A percentile compares a stretch with the other conserved stretches of the same genome.
Conservation (phyloP, 371 early-diverging fungal genomes). For the Mortierella sp. region DNA sequence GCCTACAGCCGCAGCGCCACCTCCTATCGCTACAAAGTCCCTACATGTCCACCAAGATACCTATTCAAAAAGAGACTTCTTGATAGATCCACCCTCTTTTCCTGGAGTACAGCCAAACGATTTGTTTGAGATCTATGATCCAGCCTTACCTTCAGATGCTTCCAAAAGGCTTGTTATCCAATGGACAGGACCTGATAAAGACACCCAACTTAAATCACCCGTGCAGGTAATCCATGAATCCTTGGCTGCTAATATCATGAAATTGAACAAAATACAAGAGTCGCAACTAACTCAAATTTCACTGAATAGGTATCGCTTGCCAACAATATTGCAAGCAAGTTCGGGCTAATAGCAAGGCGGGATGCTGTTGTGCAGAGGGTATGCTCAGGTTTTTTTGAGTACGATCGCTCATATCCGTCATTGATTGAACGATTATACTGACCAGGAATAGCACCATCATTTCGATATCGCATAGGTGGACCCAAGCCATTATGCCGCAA, state of each 20-base stretch:
- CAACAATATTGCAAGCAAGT: constrained; percentile 66
- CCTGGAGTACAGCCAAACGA: constrained; percentile 83
- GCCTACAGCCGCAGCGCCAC: constrained; percentile 9
- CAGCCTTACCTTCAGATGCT: constrained; percentile 49
- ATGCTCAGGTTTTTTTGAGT: constrained; percentile 10
- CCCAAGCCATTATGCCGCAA: constrained; percentile 70
- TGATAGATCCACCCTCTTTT: constrained; percentile 87
- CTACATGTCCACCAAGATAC: constrained; percentile 75
- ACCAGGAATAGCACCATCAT: constrained; percentile 19
- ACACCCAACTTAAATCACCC: constrained; percentile 50
- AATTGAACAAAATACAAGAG: neutral
- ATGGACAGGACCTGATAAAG: constrained; percentile 53
- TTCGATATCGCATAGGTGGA: constrained; percentile 67
- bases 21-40: constrained; percentile 33
- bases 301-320: constrained; percentile 67
- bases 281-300: constrained; percentile 19
- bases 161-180: constrained; percentile 44
- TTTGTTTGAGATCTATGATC: constrained; percentile 76
- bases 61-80: constrained; percentile 79
- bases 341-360: constrained; percentile 69
- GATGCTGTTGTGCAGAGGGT: constrained; percentile 77
- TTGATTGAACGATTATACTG: neutral
- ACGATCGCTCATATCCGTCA: constrained; percentile 9
- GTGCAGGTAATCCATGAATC: constrained; percentile 43
- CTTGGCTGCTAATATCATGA: neutral